phyloP scores from a whole-genome alignment of 768 basidiomycete species.

The Pleurotus cornucopiae region DNA sequence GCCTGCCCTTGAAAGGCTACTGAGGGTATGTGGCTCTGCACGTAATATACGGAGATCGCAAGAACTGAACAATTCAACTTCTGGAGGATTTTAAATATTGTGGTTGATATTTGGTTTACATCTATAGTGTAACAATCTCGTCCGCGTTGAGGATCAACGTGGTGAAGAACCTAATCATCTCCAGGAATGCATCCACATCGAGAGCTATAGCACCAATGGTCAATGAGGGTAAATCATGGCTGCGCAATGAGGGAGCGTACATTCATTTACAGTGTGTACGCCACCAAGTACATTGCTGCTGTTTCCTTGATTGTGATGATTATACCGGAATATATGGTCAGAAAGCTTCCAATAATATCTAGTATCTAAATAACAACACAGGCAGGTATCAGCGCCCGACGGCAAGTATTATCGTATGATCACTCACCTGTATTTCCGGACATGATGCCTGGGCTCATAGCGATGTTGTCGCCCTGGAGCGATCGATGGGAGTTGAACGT shows the following conservation, averaged over 20 bases:
- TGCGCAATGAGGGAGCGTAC: slow-evolving; percentile 28
- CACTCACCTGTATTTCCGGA: slow-evolving; percentile 53
- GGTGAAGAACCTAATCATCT: slow-evolving; percentile 63
- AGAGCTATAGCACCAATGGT: slow-evolving; percentile 33
- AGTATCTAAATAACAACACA: slow-evolving; percentile 38
- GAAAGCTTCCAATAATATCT: slow-evolving; percentile 56
- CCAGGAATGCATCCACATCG: slow-evolving; percentile 46
- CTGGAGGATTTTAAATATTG: no score
- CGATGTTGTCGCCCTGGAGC: slow-evolving; percentile 30
- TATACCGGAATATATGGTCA: slow-evolving; percentile 67
- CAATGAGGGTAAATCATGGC: slow-evolving; percentile 6
- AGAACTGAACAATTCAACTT: no score
- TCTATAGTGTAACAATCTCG: slow-evolving; percentile 25
- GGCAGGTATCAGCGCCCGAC: slow-evolving; percentile 12
- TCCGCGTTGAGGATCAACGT: slow-evolving; percentile 66
- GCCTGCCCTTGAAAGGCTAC: no score
- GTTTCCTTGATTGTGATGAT: slow-evolving; percentile 35
- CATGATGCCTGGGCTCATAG: slow-evolving; percentile 52
- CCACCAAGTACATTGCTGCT: slow-evolving; percentile 28
- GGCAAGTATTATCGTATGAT: neutral
- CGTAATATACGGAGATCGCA: no score
- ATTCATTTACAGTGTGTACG: slow-evolving; percentile 73
- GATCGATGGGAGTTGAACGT: slow-evolving; percentile 48
- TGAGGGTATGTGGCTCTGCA: no score
- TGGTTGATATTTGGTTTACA: no score